These are phyloP conservation scores for Thalia dealbata DNA, from an alignment of 176 grass and related monocot genomes.

Conservation along the genomic window DNA sequence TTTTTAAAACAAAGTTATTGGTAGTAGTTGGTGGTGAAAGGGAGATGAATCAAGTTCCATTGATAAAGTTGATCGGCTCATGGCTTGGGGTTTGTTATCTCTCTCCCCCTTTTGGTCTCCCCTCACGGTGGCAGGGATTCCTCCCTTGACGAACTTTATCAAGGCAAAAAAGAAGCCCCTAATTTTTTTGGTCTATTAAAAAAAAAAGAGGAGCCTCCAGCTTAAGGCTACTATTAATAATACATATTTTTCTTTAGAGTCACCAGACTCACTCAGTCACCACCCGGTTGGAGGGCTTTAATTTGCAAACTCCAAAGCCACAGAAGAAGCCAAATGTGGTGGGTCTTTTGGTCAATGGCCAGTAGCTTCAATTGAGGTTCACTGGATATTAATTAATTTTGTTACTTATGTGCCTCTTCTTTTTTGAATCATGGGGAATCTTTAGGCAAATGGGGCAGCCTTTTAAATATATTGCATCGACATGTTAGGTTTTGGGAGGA, in stretches of 20 bases:
- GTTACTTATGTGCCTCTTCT: too few species aligned
- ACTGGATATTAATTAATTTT: not conserved
- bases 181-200: too few species aligned
- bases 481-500: too few species aligned
- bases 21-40: constrained; percentile 21
- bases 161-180: not conserved
- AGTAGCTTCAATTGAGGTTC: too few species aligned
- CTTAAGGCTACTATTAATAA: too few species aligned
- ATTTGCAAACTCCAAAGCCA: not conserved
- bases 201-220: too few species aligned
- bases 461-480: too few species aligned
- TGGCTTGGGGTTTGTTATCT: not conserved
- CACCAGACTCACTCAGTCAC: too few species aligned
- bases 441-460: not conserved
- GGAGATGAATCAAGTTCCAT: constrained; percentile 8
- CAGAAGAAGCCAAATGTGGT: not conserved
- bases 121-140: constrained; percentile 38
- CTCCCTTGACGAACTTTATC: constrained; percentile 28
- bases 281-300: not conserved
- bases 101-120: constrained; percentile 45
- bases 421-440: not conserved
- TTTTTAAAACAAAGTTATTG: too few species aligned
- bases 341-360: not conserved
- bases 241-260: too few species aligned
- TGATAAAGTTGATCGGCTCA: not conserved